Evolutionary conservation across 441 rosid species (phyloP).

Genomic region (Adansonia gregorii): DNA sequence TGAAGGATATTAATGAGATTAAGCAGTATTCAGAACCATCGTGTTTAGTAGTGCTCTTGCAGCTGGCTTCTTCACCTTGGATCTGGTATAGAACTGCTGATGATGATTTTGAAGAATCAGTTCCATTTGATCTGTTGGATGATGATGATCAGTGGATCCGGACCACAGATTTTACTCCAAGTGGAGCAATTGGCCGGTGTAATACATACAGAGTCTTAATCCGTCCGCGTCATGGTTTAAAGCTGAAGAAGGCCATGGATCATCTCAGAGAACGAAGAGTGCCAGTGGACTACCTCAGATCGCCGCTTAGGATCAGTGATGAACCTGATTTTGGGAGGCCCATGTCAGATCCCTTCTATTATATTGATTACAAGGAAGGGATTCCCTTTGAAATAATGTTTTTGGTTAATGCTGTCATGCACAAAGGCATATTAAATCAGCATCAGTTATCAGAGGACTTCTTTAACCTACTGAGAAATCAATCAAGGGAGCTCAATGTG

Average conservation of each 20-base stretch:
- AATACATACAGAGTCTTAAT: constrained; percentile 63
- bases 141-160: constrained; percentile 99
- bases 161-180: constrained; percentile 79
- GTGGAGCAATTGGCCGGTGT: constrained; percentile 82
- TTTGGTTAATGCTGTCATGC: constrained; percentile 76
- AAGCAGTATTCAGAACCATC: constrained; percentile 52
- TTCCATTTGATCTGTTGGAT: constrained; percentile 73
- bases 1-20: constrained; percentile 63
- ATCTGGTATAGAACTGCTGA: constrained; percentile 89
- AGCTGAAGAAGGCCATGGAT: constrained; percentile 53
- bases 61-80: constrained; percentile 72
- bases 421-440: constrained; percentile 74
- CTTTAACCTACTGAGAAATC: constrained; percentile 67
- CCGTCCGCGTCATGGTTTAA: constrained; percentile 65
- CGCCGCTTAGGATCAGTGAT: constrained; percentile 44
- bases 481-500: constrained; percentile 61
- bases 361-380: constrained; percentile 55
- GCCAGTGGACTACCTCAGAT: constrained; percentile 38
- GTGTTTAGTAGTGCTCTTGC: constrained; percentile 58
- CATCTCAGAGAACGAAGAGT: constrained; percentile 66
- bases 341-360: constrained; percentile 60
- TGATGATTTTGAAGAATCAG: constrained; percentile 60
- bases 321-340: constrained; percentile 72
- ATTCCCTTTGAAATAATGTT: constrained; percentile 72
- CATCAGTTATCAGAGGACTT: constrained; percentile 62